Evolutionary conservation across 805 yeast species (phyloP).

Genomic region (Grigorovia transvaalensis): DNA sequence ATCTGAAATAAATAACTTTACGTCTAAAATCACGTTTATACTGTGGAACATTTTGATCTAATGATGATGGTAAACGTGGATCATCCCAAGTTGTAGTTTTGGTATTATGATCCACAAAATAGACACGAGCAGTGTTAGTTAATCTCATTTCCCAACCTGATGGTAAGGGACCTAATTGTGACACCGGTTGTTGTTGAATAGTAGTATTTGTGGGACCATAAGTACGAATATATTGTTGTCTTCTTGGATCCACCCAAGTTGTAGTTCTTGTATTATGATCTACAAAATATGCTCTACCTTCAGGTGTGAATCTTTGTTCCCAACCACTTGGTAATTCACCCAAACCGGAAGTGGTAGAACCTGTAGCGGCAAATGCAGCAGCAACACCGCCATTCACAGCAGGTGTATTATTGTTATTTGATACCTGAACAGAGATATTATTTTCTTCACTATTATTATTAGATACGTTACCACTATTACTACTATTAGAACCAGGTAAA

Average conservation of each 20-base stretch:
- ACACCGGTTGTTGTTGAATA: conserved; percentile 94
- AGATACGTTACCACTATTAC: conserved; percentile 20
- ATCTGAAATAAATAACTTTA: conserved; percentile 92
- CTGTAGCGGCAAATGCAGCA: conserved; percentile 54
- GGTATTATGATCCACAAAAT: conserved; percentile 97
- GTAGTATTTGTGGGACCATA: conserved; percentile 80
- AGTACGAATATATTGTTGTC: conserved; percentile 95
- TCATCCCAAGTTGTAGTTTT: conserved; percentile 99
- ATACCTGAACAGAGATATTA: conserved; percentile 34
- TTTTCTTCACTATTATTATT: not conserved
- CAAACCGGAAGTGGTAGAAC: conserved; percentile 88
- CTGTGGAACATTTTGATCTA: conserved; percentile 98
- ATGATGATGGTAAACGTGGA: conserved; percentile 92
- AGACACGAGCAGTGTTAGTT: conserved; percentile 96
- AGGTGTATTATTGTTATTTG: conserved; percentile 37
- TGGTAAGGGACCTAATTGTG: conserved; percentile 95
- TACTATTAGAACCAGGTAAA: conserved; percentile 51
- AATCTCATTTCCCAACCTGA: conserved; percentile 99
- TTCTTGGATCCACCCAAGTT: conserved; percentile 99
- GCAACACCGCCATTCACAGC: conserved; percentile 45
- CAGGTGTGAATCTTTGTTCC: conserved; percentile 98
- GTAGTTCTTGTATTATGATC: conserved; percentile 99
- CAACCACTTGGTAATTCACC: conserved; percentile 98
- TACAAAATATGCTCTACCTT: conserved; percentile 95
- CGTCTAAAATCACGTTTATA: conserved; percentile 98